A percentile compares a stretch with the other conserved stretches of the same genome.
Conservation (phyloP, 192 early-diverging fungal genomes). For the Phlyctochytrium bullatum region DNA sequence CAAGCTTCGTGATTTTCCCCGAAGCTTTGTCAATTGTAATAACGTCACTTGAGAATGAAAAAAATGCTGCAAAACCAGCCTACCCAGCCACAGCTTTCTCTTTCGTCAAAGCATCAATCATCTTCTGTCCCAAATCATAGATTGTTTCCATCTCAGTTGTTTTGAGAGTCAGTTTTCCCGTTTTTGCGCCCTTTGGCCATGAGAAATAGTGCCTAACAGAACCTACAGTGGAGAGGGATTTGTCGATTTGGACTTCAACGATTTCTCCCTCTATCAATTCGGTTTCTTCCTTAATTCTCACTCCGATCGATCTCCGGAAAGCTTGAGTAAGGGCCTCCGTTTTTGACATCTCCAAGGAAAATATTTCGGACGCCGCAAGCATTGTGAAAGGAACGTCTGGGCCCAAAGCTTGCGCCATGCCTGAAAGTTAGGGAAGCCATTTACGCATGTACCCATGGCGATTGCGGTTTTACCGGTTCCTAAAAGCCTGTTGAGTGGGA, state of each 20-base stretch:
- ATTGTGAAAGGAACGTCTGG: conserved; percentile 96
- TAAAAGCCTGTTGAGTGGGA: neutral
- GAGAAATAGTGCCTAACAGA: conserved; percentile 5
- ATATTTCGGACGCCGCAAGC: conserved; percentile 96
- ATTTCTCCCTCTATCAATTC: conserved; percentile 99
- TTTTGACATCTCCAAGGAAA: conserved; percentile 98
- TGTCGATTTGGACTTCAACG: conserved; percentile 96
- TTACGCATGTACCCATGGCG: conserved; percentile 77
- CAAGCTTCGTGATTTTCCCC: conserved; percentile 92
- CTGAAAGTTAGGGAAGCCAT: conserved; percentile 24
- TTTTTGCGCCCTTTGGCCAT: conserved; percentile 73
- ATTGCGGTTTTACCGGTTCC: conserved; percentile 99
- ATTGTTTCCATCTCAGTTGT: conserved; percentile 99
- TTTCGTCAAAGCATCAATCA: conserved; percentile 96
- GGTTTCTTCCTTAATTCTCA: conserved; percentile 98
- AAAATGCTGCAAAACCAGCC: neutral
- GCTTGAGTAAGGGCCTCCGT: conserved; percentile 98
- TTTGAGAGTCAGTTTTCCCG: conserved; percentile 96
- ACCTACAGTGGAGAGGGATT: conserved; percentile 85
- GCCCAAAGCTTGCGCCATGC: conserved; percentile 92
- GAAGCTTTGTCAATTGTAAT: conserved; percentile 98
- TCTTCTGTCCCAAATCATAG: conserved; percentile 97
- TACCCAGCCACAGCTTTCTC: conserved; percentile 96
- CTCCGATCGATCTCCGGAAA: conserved; percentile 94
- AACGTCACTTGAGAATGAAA: conserved; percentile 66